These are phyloP conservation scores for Mortierella polycephala DNA, from an alignment of 371 early-diverging fungal genomes.

Conservation along the genomic window DNA sequence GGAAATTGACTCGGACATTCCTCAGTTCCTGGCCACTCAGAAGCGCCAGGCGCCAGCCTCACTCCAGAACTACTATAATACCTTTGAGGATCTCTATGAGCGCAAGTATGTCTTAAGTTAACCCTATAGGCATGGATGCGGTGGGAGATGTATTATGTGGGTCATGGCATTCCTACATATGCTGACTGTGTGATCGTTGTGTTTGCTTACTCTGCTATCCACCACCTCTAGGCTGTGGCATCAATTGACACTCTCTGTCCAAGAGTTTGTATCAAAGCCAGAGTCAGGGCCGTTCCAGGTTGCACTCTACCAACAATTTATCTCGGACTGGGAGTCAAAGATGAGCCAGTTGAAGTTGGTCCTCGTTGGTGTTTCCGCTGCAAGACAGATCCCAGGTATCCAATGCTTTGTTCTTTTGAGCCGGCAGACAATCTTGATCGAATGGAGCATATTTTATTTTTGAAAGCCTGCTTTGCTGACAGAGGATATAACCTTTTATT, in stretches of 20 bases:
- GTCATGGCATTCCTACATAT: background rate
- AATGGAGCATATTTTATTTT: background rate
- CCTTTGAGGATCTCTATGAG: slow-evolving; percentile 92
- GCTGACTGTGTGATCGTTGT: background rate
- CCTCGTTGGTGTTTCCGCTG: slow-evolving; percentile 79
- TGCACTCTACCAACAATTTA: slow-evolving; percentile 88
- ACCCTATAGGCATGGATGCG: background rate
- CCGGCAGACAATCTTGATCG: too few species aligned
- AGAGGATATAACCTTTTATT: background rate
- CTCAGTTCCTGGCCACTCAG: slow-evolving; percentile 75
- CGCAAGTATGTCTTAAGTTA: slow-evolving; percentile 76
- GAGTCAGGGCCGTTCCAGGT: slow-evolving; percentile 82
- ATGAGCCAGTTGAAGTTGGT: slow-evolving; percentile 95
- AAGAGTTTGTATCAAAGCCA: slow-evolving; percentile 83
- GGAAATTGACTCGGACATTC: slow-evolving; percentile 88
- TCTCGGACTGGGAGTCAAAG: slow-evolving; percentile 91
- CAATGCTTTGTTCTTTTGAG: background rate
- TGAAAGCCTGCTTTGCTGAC: background rate
- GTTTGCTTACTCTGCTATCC: background rate
- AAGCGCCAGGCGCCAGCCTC: slow-evolving; percentile 74
- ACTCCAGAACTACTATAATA: slow-evolving; percentile 77
- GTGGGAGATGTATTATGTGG: background rate
- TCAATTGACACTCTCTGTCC: slow-evolving; percentile 87
- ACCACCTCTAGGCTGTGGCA: slow-evolving; percentile 88
- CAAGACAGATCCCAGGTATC: slow-evolving; percentile 79